phyloP scores from a whole-genome alignment of 441 rosid genomes.

The Dalechampia spathulata region DNA sequence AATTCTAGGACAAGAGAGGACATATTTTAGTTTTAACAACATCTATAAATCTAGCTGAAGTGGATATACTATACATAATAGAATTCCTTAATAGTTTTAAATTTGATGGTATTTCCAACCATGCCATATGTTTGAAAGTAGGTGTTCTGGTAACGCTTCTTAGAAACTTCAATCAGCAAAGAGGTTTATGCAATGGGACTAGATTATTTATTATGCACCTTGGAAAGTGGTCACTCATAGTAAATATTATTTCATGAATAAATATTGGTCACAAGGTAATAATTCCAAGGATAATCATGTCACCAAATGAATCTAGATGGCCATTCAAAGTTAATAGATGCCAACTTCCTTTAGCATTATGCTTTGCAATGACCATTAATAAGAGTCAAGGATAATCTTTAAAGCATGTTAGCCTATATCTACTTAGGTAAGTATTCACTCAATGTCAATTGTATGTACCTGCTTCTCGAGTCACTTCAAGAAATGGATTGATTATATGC shows the following conservation, averaged over 20 bases:
- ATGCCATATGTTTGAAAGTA: neutral
- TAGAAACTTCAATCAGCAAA: neutral
- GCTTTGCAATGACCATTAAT: conserved; percentile 10
- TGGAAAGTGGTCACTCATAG: neutral
- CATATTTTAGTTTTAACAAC: too few relatives aligned
- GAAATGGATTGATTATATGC: neutral
- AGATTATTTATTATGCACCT: neutral
- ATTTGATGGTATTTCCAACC: neutral
- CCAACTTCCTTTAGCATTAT: neutral
- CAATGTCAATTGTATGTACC: conserved; percentile 12
- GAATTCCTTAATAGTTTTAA: neutral
- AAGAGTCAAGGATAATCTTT: neutral
- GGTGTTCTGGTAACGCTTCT: neutral
- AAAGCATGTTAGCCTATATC: neutral
- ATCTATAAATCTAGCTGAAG: too few relatives aligned
- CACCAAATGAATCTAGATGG: neutral
- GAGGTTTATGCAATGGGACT: neutral
- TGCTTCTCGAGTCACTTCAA: neutral
- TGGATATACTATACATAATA: neutral
- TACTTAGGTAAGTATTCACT: neutral
- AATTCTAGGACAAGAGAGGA: too few relatives aligned
- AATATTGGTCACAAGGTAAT: neutral
- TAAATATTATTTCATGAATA: neutral
- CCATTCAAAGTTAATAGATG: neutral
- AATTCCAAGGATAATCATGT: neutral